Evolutionary conservation across 2,329 filamentous ascomycete genomes (phyloP), one percentile per base, ranked within the genome.

Genomic region (Trichoderma atrobrunneum): DNA sequence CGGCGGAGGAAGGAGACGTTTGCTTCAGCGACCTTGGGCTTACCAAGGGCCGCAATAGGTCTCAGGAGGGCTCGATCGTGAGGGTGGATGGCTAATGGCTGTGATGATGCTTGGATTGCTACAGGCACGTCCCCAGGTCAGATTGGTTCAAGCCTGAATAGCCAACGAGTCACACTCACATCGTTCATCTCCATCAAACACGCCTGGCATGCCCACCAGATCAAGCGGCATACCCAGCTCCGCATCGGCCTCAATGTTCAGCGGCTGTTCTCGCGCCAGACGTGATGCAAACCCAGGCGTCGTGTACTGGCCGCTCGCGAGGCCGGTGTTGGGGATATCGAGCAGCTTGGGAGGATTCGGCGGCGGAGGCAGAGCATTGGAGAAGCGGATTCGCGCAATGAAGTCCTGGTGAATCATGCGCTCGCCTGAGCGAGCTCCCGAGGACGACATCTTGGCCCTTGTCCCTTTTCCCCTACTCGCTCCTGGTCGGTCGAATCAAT

Each of bases 201-300:
- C 91, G 34, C 95, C 94, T 7, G 95, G 95, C 84, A 98, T 93
- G 78, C 96, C 96, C 72, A 98, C 92, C 76, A 99, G 84, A 81
- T 98, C 95, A 79, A 99, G 90, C 73, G 95, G 94, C 96, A 99
- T 98, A 72, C 96, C 96, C 77, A 98, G 88, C 85, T 99, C 96
- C 10, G 95, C 96, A 88, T 99, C 96, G 34, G 94, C 94, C 83
- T 99, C 96, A 74, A 99, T 96, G 79, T 98, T 98, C 63, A 97
- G 86, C 67, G 95, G 93, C 84, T 98, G 96, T 79, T 97, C 94
- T 78, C 95, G 88, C 21, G 93, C 94, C 76, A 99, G 86, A 74
- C 94, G 91, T 60, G 95, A 96, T 34, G 95, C 94, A 84, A 97
- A 99, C 26, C 91, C 91, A 1, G 96, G 93, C 4, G 91, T 93